Evolutionary conservation across 495 filamentous ascomycete species (phyloP).

Genomic region (Trichoderma orchidacearum): DNA sequence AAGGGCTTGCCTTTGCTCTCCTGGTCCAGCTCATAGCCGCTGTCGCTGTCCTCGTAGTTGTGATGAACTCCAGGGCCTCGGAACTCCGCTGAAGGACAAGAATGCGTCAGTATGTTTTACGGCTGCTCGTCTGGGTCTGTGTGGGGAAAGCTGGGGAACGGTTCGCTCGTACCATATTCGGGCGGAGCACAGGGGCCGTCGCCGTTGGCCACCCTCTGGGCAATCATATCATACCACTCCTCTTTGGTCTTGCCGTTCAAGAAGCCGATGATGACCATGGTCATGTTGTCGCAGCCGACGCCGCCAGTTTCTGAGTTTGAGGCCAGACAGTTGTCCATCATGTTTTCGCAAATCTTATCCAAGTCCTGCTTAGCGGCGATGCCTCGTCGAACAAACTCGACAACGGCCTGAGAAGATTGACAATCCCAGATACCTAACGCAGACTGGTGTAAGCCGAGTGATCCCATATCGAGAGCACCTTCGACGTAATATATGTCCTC

Average conservation of each 20-base stretch:
- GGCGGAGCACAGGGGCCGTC: slow-evolving; percentile 98
- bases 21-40: slow-evolving; percentile 80
- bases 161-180: slow-evolving; percentile 81
- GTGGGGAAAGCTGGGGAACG: not conserved
- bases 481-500: too few relatives aligned
- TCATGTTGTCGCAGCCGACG: slow-evolving; percentile 99
- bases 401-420: slow-evolving; percentile 91
- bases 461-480: slow-evolving; percentile 6
- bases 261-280: slow-evolving; percentile 83
- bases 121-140: slow-evolving; percentile 27
- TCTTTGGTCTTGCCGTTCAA: slow-evolving; percentile 85
- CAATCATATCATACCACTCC: slow-evolving; percentile 95
- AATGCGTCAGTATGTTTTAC: slow-evolving; percentile 32
- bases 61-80: slow-evolving; percentile 83
- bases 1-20: slow-evolving; percentile 35
- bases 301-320: slow-evolving; percentile 96
- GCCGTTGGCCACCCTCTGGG: slow-evolving; percentile 84
- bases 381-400: slow-evolving; percentile 91
- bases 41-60: slow-evolving; percentile 81
- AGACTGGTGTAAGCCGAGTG: slow-evolving; percentile 7
- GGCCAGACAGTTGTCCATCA: slow-evolving; percentile 99
- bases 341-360: slow-evolving; percentile 91
- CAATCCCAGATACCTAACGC: slow-evolving; percentile 92
- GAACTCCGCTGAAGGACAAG: slow-evolving; percentile 62
- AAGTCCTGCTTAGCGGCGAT: slow-evolving; percentile 92